These are phyloP conservation scores for Diacronema lutheri DNA, from an alignment of 78 protist genomes.

Conservation along the genomic window DNA sequence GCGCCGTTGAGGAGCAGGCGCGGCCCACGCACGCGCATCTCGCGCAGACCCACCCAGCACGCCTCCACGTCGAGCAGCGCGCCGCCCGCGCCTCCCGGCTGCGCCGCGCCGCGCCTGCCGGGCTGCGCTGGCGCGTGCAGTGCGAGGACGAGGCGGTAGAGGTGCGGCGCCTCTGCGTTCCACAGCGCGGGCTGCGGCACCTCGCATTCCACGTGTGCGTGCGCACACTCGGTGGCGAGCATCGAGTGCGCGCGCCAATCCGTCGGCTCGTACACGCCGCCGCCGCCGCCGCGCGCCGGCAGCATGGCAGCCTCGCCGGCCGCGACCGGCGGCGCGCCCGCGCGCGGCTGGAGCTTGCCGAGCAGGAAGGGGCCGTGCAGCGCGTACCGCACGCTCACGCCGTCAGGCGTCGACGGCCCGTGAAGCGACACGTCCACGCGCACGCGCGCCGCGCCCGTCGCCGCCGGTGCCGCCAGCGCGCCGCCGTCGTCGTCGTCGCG, in stretches of 20 bases:
- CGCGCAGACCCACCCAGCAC: background rate
- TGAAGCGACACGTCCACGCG: no score
- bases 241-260: background rate
- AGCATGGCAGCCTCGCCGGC: background rate
- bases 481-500: no score
- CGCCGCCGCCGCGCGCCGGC: background rate
- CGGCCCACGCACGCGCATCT: background rate
- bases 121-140: background rate
- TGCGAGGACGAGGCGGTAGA: conserved; percentile 24
- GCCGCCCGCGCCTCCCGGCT: background rate
- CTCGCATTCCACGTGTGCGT: background rate
- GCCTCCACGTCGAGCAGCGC: background rate
- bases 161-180: conserved; percentile 22
- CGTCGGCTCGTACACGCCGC: background rate
- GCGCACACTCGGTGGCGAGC: background rate
- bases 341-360: background rate
- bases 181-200: background rate
- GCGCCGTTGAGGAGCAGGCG: conserved; percentile 9
- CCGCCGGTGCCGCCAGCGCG: no score
- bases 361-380: conserved; percentile 5
- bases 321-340: background rate
- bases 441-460: no score
- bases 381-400: background rate
- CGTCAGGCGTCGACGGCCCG: no score
- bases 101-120: background rate